Evolutionary conservation across 1,139 yeast species (phyloP), one percentile per base, ranked within the genome.

Genomic region (Pichia sp.): DNA sequence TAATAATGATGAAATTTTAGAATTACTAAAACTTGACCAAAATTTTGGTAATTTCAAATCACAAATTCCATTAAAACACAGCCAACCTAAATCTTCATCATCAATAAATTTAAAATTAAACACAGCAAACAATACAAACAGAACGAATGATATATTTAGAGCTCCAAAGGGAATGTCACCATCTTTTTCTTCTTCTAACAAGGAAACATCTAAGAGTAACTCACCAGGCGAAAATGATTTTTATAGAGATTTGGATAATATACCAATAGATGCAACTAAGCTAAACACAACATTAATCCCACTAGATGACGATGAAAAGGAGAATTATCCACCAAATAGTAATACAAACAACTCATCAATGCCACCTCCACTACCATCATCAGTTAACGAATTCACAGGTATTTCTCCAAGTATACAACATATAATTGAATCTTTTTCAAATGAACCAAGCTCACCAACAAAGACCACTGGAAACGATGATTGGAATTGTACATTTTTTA

Each of bases 271-370:
- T 45, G 68, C 68, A 16, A 63, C 60, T 4, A 62, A 64, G 46
- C 48, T 64, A 34, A 64, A 63, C 44, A 65, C 68, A 8, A 64
- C 67, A 3, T 51, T 65, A 32, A 64, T 65, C 26, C 65, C 64
- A 40, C 47, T 64, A n/a, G 66, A 61, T 42, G 66, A 61, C 36
- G 67, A 64, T 24, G 63, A 64, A 42, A 64, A 63, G 43, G 64
- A 64, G 43, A 51, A 56, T 36, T 53, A 53, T 11, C 56, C 59
- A n/a, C 50, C 53, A 18, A 18, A 32, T 15, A 16, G 11, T 18
- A 32, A 18, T 16, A 4, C 36, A 32, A 32, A 32, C 11, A 13
- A 6, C 11, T 12, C 16, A 16, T 32, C n/a, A 9, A 42, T 36
- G 40, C 39, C 24, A 25, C 40, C 44, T 22, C 37, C 46, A 26